Conservation (phyloP, 176 grass and related monocot species). For the Triticum aestivum region IWGSC_CS_RefSeq_v2.1 NC_057798.1:219581067-219581566, state of each 20-base stretch:
- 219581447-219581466: conserved; percentile 97
- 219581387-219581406: conserved; percentile 84
- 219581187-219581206: no score
- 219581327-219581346: conserved; percentile 84
- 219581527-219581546: conserved; percentile 25
- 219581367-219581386: conserved; percentile 95
- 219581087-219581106: no score
- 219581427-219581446: conserved; percentile 99
- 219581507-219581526: not conserved
- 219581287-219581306: conserved; percentile 43
- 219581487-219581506: conserved; percentile 65
- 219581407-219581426: conserved; percentile 90
- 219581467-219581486: conserved; percentile 99
- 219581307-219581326: conserved; percentile 77
- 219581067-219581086: no score
- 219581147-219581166: no score
- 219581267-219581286: not conserved
- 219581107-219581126: no score
- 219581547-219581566: conserved; percentile 12
- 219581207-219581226: no score
- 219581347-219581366: conserved; percentile 95
- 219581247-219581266: not conserved
- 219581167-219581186: no score
- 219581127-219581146: no score
- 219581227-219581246: not conserved